Base-by-base conservation (phyloP, 2,329 filamentous ascomycete species). In the Acrocalymma vagum region DNA sequence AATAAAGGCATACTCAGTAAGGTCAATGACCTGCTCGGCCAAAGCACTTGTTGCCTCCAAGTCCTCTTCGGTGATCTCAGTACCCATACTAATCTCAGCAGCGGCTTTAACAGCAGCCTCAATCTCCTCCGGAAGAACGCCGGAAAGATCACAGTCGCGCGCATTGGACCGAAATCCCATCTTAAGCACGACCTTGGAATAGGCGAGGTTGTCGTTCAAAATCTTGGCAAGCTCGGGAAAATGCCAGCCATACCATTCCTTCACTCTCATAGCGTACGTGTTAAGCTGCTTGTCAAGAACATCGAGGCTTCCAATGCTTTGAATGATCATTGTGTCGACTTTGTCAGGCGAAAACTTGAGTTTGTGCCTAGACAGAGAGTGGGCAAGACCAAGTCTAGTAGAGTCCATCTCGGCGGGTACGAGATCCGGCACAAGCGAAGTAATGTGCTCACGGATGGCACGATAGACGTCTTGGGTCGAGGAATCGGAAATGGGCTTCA, bases 211-310 rank as follows among this genome's bases (percentile, higher is more conserved):
- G 80, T 99, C 94, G 48, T 69, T 70, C 66, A 97, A 81, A 66
- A 96, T 96, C 76, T 92, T 93, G 66, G 90, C 92, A 81, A 99
- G 85, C 78, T 99, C 94, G 26, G 94, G 94, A 79, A 97, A 99
- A 75, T 97, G 94, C 94, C 94, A 99, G 64, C 94, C 94, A 70
- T 99, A 99, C 94, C 94, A 99, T 74, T 99, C 94, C 84, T 97
- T 97, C 49, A 96, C 91, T 72, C 94, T 83, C 94, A 99, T 99
- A 53, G 94, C 93, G 69, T 96, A 97, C 60, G 90, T 94, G 79
- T 99, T 99, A 53, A 99, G 80, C 75, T 99, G 94, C 81, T 99
- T 99, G 78, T 99, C 94, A 48, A 99, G 78, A 54, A 99, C 94
- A 69, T 99, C 94, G 30, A 99, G 81, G 35, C 96, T 58, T 23